Evolutionary conservation across 768 basidiomycete species (phyloP), one percentile per base, ranked within the genome.

Genomic region (Lactifluus piperatus): DNA sequence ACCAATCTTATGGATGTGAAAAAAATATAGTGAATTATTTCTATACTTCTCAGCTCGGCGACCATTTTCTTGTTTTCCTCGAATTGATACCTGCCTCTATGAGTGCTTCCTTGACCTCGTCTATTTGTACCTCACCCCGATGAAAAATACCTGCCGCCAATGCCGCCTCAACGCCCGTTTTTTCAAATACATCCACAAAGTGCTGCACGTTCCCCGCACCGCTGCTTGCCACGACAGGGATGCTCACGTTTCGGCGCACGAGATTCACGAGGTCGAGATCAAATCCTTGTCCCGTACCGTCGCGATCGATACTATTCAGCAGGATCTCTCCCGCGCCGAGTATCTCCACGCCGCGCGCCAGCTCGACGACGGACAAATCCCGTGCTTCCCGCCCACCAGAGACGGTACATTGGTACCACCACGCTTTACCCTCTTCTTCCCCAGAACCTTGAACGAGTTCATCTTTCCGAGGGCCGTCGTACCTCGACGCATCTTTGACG

Each of bases 361-460:
- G 83, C 72, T 98, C 85, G 22, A 91, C 83, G 44, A 85, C 95
- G 14, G 95, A 97, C 32, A 99, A 73, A 36, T 83, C 83, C 13
- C 93, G 83, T 24, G 76, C 64, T 69, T 93, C 88, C 30, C 97
- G 84, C 14, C 97, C 97, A 39, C 97, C 95, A 1, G 86, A 89
- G 48, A 97, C 89, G 11, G 97, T 98, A 72, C 97, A 98, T 70
- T 94, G 93, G 72, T 99, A 99, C 97, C 95, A 98, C 94, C 97
- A 98, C 44, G 84, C 86, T 68, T 82, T 85, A 44, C 82, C 85
- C 54, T 78, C 74, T 63, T 88, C 88, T 57, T 76, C 74, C 3
- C 73, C 70, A 56, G 70, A 72, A 36, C 74, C 77, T 34, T 68
- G 64, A 27, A 91, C 71, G 22, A 91, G 71, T 68, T 91, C 89